A percentile compares a stretch with the other conserved stretches of the same genome.
phyloP scores from a whole-genome alignment of 176 grass and related monocot species.

The Musa acuminata region DNA sequence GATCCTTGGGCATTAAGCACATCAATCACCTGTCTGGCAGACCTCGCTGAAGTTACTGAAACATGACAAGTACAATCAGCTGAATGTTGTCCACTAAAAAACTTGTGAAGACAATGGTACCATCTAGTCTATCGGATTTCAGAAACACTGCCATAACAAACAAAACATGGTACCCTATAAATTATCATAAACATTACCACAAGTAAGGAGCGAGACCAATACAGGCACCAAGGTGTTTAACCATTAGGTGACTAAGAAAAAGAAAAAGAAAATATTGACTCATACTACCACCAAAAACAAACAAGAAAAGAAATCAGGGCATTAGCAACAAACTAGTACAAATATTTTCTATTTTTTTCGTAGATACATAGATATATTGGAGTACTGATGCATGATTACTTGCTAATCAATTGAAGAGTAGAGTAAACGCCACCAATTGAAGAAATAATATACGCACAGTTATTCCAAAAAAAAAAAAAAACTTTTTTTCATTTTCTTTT shows the following conservation, averaged over 20 bases:
- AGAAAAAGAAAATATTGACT: too few relatives aligned
- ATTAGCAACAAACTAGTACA: neutral
- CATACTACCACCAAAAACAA: neutral
- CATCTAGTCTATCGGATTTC: neutral
- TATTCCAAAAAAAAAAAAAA: too few relatives aligned
- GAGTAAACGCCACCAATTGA: too few relatives aligned
- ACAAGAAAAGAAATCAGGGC: neutral
- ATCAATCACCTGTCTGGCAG: conserved; percentile 70
- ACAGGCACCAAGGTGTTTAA: neutral
- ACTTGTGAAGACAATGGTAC: neutral
- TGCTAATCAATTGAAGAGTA: too few relatives aligned
- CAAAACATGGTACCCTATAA: neutral
- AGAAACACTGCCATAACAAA: neutral
- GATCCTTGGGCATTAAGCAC: conserved; percentile 47
- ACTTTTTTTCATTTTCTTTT: neutral
- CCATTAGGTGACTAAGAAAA: neutral
- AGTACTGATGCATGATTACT: too few relatives aligned
- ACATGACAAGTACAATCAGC: conserved; percentile 6
- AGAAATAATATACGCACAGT: too few relatives aligned
- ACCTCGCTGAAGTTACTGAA: conserved; percentile 68
- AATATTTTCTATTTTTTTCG: neutral
- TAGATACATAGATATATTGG: neutral
- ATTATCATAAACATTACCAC: too few relatives aligned
- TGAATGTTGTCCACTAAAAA: conserved; percentile 16
- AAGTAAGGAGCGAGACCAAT: too few relatives aligned